A percentile compares a stretch with the other conserved stretches of the same genome.
Evolutionary conservation across 2,329 filamentous ascomycete species (phyloP).

Genomic region (Colletotrichum spaethianum): DNA sequence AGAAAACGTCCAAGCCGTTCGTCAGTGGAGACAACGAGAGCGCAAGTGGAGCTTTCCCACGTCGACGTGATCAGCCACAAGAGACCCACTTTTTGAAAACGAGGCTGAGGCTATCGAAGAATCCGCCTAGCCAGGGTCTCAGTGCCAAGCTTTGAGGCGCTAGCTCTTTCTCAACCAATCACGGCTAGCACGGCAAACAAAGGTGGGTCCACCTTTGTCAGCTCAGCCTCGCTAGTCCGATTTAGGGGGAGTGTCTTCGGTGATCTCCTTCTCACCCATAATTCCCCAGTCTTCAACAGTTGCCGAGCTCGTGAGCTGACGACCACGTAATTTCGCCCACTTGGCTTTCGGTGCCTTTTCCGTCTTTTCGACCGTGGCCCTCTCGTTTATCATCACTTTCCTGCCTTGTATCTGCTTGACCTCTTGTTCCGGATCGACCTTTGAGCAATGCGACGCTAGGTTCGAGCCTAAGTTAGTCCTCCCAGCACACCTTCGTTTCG

Average conservation of each 20-base stretch:
- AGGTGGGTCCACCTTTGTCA: slow-evolving; percentile 30
- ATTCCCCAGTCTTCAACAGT: slow-evolving; percentile 29
- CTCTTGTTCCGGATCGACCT: neutral
- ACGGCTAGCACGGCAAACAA: slow-evolving; percentile 29
- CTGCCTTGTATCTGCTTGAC: neutral
- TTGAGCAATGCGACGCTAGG: slow-evolving; percentile 39
- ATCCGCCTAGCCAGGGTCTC: slow-evolving; percentile 18
- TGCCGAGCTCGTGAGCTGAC: slow-evolving; percentile 35
- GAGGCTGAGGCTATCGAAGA: slow-evolving; percentile 29
- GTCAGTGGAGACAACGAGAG: slow-evolving; percentile 24
- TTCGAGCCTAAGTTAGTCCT: slow-evolving; percentile 31
- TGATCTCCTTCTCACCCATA: slow-evolving; percentile 29
- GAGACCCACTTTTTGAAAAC: neutral
- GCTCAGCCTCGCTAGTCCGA: slow-evolving; percentile 40
- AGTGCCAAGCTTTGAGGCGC: slow-evolving; percentile 40
- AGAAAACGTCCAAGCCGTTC: slow-evolving; percentile 23
- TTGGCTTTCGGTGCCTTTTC: slow-evolving; percentile 33
- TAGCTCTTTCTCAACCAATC: slow-evolving; percentile 8
- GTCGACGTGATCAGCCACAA: slow-evolving; percentile 17
- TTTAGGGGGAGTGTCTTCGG: slow-evolving; percentile 36
- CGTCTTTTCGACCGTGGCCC: neutral
- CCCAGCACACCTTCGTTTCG: slow-evolving; percentile 4
- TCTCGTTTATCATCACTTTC: neutral
- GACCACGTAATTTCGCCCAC: slow-evolving; percentile 39
- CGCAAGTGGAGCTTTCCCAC: slow-evolving; percentile 6